These are phyloP conservation scores for Pulveroboletus sp. DNA, from an alignment of 1,284 basidiomycete species.

Conservation along the genomic window DNA sequence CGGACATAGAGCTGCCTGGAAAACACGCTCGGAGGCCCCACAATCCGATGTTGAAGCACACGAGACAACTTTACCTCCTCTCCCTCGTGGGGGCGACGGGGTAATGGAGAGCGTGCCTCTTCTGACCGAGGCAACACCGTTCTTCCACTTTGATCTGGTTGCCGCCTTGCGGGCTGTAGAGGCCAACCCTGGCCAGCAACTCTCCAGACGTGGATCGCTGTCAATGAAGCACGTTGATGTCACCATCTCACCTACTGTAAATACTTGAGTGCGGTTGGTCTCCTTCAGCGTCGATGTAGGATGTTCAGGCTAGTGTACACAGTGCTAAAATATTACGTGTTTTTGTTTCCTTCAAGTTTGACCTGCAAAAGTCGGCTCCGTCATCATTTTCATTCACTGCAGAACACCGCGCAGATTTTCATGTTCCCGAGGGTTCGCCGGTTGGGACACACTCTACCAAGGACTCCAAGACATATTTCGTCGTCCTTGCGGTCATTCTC, in stretches of 20 bases:
- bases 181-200: slow-evolving; percentile 15
- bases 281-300: neutral
- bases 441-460: slow-evolving; percentile 1
- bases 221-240: slow-evolving; percentile 17
- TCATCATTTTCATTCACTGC: neutral
- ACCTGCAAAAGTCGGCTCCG: neutral
- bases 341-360: too few relatives aligned
- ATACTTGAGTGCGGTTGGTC: neutral
- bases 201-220: slow-evolving; percentile 11
- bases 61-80: slow-evolving; percentile 28
- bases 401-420: too few relatives aligned
- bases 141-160: slow-evolving; percentile 84
- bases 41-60: slow-evolving; percentile 41
- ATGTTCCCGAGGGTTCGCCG: slow-evolving; percentile 19
- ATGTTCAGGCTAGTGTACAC: neutral
- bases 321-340: neutral
- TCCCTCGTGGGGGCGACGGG: neutral
- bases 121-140: slow-evolving; percentile 66
- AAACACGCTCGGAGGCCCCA: slow-evolving; percentile 10
- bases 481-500: slow-evolving; percentile 40
- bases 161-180: slow-evolving; percentile 77
- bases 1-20: slow-evolving; percentile 35
- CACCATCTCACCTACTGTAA: neutral
- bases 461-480: neutral
- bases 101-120: slow-evolving; percentile 41